phyloP scores from a whole-genome alignment of 2,329 filamentous ascomycete species.

The Leptographium galeiforme region DNA sequence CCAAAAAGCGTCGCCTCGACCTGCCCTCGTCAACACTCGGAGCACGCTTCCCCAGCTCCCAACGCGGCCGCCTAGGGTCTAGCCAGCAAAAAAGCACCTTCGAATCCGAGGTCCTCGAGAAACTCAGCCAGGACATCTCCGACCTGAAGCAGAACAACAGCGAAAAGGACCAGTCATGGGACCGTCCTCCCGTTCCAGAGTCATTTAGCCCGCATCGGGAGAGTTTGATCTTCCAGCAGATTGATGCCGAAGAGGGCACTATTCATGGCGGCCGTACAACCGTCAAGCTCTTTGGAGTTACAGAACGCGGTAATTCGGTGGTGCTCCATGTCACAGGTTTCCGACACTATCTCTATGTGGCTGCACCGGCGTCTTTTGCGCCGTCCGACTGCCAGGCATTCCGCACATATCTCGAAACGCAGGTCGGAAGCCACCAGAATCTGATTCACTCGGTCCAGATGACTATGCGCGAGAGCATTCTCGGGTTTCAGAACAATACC shows the following conservation, averaged over 20 bases:
- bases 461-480: slow-evolving; percentile 79
- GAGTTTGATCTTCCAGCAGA: slow-evolving; percentile 81
- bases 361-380: slow-evolving; percentile 71
- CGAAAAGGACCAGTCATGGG: slow-evolving; percentile 91
- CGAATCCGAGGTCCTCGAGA: slow-evolving; percentile 87
- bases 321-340: slow-evolving; percentile 93
- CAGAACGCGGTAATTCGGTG: slow-evolving; percentile 71
- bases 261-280: slow-evolving; percentile 62
- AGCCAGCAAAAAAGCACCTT: slow-evolving; percentile 80
- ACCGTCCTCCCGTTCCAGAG: slow-evolving; percentile 38
- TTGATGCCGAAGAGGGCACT: slow-evolving; percentile 84
- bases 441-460: slow-evolving; percentile 71
- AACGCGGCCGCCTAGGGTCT: slow-evolving; percentile 53
- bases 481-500: slow-evolving; percentile 85
- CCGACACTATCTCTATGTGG: slow-evolving; percentile 89
- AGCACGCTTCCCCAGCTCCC: slow-evolving; percentile 47
- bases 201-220: slow-evolving; percentile 45
- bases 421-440: slow-evolving; percentile 54
- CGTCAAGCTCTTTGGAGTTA: slow-evolving; percentile 89
- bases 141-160: slow-evolving; percentile 75
- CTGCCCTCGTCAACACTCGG: slow-evolving; percentile 40
- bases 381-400: slow-evolving; percentile 66
- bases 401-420: slow-evolving; percentile 66
- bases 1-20: slow-evolving; percentile 80
- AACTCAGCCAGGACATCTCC: slow-evolving; percentile 85